Percentiles rank a stretch among this genome's conserved stretches.
These are phyloP conservation scores for Neonectria neomacrospora DNA, from an alignment of 2,329 filamentous ascomycete species.

Conservation along the genomic window DNA sequence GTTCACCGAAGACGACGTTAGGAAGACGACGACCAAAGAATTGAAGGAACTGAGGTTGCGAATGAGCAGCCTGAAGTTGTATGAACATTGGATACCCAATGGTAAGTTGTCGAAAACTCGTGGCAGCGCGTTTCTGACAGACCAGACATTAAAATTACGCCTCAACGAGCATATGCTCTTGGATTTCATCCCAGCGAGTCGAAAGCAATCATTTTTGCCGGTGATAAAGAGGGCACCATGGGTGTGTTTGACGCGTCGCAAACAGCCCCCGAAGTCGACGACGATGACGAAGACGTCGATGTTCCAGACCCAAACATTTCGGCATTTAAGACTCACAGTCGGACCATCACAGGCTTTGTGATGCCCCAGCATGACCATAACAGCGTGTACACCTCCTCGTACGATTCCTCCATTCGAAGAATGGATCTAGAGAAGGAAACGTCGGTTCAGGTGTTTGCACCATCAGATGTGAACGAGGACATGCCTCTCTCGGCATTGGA, in stretches of 20 bases:
- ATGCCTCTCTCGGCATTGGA: slow-evolving; percentile 87
- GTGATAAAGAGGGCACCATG: slow-evolving; percentile 91
- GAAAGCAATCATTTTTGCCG: slow-evolving; percentile 90
- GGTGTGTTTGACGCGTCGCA: slow-evolving; percentile 93
- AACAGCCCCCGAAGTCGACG: slow-evolving; percentile 66
- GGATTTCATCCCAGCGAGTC: slow-evolving; percentile 88
- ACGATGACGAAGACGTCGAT: slow-evolving; percentile 75
- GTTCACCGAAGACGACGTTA: slow-evolving; percentile 85
- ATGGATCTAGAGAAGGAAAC: slow-evolving; percentile 84
- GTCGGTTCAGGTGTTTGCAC: slow-evolving; percentile 84
- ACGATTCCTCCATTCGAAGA: slow-evolving; percentile 91
- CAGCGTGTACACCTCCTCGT: slow-evolving; percentile 84
- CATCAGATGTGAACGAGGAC: slow-evolving; percentile 74
- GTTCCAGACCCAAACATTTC: slow-evolving; percentile 81
- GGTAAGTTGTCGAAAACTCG: slow-evolving; percentile 58
- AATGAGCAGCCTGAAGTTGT: slow-evolving; percentile 82
- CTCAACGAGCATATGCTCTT: slow-evolving; percentile 86
- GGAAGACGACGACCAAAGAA: slow-evolving; percentile 80
- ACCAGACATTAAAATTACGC: slow-evolving; percentile 88
- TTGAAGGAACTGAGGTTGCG: slow-evolving; percentile 78
- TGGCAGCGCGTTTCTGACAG: neutral
- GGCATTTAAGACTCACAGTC: slow-evolving; percentile 88
- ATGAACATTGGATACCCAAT: slow-evolving; percentile 85
- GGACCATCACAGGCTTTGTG: slow-evolving; percentile 87
- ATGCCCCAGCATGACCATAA: slow-evolving; percentile 80